Evolutionary conservation across 305 asterid genomes (phyloP).

Genomic region (Fraxinus sp.): DNA sequence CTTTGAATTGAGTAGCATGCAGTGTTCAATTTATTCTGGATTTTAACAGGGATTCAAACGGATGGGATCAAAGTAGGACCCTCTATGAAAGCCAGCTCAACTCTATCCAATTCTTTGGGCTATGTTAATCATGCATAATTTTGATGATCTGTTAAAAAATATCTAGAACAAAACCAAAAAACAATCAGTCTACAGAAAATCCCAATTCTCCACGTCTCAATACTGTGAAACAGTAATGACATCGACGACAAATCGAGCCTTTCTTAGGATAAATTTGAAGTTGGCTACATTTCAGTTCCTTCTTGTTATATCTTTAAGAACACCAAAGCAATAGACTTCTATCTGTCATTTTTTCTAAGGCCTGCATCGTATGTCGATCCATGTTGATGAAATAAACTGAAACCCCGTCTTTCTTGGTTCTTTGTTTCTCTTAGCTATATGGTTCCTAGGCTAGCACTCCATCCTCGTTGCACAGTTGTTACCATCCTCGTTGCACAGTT

Average conservation of each 20-base stretch:
- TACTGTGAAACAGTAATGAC: neutral
- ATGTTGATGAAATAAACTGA: neutral
- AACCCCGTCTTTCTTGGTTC: neutral
- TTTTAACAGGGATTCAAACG: neutral
- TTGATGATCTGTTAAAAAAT: neutral
- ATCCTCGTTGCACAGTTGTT: neutral
- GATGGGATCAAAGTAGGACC: conserved; percentile 35
- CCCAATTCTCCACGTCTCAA: neutral
- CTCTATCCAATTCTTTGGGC: neutral
- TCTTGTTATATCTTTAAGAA: neutral
- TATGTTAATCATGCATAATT: neutral
- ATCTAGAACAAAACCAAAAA: neutral
- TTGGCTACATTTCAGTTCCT: neutral
- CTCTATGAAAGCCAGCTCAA: conserved; percentile 11
- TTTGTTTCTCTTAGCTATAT: neutral
- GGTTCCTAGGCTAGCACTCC: neutral
- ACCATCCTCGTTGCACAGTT: neutral
- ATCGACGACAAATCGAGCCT: neutral
- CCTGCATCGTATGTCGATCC: neutral
- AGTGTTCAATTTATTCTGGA: neutral
- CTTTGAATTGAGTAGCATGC: neutral
- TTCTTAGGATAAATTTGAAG: neutral
- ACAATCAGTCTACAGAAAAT: neutral
- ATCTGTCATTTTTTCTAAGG: neutral
- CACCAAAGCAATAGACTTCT: neutral